Percentiles rank a stretch among this genome's conserved stretches.
Evolutionary conservation across 371 early-diverging fungal genomes (phyloP).

Genomic region (Blakeslea trispora): DNA sequence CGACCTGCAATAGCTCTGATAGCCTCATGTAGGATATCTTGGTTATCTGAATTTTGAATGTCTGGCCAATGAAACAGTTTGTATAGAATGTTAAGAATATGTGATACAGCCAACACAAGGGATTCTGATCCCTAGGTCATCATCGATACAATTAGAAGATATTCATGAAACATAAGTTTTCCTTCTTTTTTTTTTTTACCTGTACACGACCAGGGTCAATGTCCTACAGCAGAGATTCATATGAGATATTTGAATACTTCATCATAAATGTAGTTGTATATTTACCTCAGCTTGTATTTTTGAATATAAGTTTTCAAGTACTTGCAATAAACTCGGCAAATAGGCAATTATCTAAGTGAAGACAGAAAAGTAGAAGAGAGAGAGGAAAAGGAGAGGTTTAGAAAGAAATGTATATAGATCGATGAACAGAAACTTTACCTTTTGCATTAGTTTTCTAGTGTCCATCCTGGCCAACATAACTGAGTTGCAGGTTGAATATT

Average conservation of each 20-base stretch:
- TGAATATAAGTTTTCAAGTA: constrained; percentile 35
- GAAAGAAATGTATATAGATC: too few species aligned
- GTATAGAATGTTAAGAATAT: constrained; percentile 47
- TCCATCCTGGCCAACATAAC: constrained; percentile 39
- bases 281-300: constrained; percentile 33
- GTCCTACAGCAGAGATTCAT: too few species aligned
- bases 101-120: constrained; percentile 35
- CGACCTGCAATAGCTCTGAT: constrained; percentile 23
- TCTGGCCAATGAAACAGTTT: constrained; percentile 62
- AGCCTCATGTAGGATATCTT: constrained; percentile 29
- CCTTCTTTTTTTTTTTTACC: not conserved
- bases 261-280: too few species aligned
- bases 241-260: too few species aligned
- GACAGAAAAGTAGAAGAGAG: too few species aligned
- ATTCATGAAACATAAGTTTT: too few species aligned
- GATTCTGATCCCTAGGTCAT: constrained; percentile 34
- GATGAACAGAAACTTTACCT: constrained; percentile 24
- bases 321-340: constrained; percentile 37
- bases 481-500: constrained; percentile 20
- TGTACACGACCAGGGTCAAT: constrained; percentile 34
- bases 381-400: not conserved
- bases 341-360: constrained; percentile 28
- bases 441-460: constrained; percentile 37
- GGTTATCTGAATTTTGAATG: constrained; percentile 49
- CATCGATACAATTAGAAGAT: too few species aligned